Evolutionary conservation across 345 rosid species (phyloP), one percentile per base, ranked within the genome.

Genomic region (Mercurialis annua): DNA sequence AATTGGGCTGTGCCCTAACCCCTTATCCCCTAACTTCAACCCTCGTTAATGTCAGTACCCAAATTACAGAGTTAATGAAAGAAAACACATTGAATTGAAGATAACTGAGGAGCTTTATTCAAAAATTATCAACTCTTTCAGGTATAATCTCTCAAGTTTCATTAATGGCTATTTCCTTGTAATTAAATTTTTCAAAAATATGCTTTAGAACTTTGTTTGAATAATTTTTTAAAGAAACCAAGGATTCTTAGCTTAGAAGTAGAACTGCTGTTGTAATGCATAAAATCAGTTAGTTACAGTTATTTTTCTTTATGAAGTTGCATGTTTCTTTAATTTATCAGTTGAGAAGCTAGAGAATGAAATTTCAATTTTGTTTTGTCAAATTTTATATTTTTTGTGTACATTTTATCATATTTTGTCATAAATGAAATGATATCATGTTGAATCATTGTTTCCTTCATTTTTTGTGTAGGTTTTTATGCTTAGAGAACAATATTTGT

Each of bases 21-120:
- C 23, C 21, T 42, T 61, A 21, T 31, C 53, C 44, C 36, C 52
- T 8, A 46, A 43, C 53, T 23, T 17, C 66, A n/a, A 27, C 20
- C 11, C 38, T 2, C 16, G 10, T 20, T 20, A 20, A 49, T 34
- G 40, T 17, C 14, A 30, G 50, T 20, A 23, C 23, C 43, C 14
- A 27, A 31, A 44, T 24, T 30, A 10, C 8, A 3, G 1, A 20
- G 6, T 48, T n/a, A 16, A 16, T 2, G 7, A 16, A 59, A 42
- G 50, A 43, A 61, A n/a, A n/a, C n/a, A 42, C 65, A 5, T 42
- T 43, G 65, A 51, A 42, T 61, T 61, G 23, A 61, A 16, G n/a
- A n/a, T n/a, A n/a, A n/a, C n/a, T n/a, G n/a, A n/a, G n/a, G n/a
- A n/a, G n/a, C 14, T 6, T 6, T 24, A 1, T 51, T 51, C 30